Evolutionary conservation across 2,329 filamentous ascomycete species (phyloP), one percentile per base, ranked within the genome.

Genomic region (Phialophora tarda): DNA sequence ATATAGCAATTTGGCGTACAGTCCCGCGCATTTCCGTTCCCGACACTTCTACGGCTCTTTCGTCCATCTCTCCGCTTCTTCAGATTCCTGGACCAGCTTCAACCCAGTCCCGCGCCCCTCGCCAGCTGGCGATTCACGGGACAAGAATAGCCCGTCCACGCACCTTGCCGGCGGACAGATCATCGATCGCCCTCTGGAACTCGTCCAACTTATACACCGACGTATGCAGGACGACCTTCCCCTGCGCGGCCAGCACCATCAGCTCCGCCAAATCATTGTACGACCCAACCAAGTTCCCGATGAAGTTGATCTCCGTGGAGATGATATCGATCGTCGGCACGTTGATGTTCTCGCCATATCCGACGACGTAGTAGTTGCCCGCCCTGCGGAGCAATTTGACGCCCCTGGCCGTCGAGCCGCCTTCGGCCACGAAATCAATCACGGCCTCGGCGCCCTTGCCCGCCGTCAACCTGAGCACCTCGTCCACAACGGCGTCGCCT

Each of bases 401-500:
- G 28, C 67, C 67, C 10, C 62, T 67, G 11, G 51, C 38, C 11
- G 61, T 69, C 24, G 67, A 69, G 4, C 67, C 67, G 10, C 62
- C 67, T n/a, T 67, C 65, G 14, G 67, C 65, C 23, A 69, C 67
- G 54, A 69, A 69, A 32, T 69, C 67, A 30, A 69, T 61, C 17
- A 67, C 62, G 4, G 67, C 65, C 28, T 67, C 61, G n/a, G 65
- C 67, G 7, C 62, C 67, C 50, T 69, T 65, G 10, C 62, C 65
- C 6, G 38, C 34, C 8, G 65, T 67, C 30, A 69, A 30, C 24
- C 56, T 41, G 10, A 69, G 10, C n/a, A 65, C 62, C 47, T 69
- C 48, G 38, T 65, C 47, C 30, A 67, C 67, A 12, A 69, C 59
- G 1, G 17, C 38, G 38, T 44, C 38, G 38, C 38, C 38, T 41